phyloP scores from a whole-genome alignment of 495 filamentous ascomycete genomes.

The Clavariopsis aquatica region DNA sequence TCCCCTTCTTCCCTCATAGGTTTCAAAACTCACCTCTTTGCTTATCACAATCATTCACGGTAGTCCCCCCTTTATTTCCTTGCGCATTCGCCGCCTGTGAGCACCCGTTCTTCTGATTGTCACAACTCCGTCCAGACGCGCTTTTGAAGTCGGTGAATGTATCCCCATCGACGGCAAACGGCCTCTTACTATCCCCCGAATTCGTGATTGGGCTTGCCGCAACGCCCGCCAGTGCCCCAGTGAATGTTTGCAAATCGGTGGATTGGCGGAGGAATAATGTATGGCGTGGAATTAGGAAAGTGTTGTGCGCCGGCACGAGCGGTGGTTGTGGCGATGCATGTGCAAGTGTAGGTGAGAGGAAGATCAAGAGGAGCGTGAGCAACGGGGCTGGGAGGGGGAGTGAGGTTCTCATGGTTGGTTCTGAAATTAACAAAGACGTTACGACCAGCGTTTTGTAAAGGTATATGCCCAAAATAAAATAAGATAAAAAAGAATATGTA shows the following conservation, averaged over 20 bases:
- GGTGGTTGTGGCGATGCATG: conserved; percentile 8
- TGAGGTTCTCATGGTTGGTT: neutral
- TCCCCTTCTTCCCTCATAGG: neutral
- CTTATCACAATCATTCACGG: conserved; percentile 27
- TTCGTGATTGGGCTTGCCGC: conserved; percentile 53
- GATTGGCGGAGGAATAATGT: conserved; percentile 34
- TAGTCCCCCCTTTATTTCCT: conserved; percentile 11
- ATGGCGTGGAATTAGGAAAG: conserved; percentile 30
- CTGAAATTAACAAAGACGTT: neutral
- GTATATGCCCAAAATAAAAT: no score
- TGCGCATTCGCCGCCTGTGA: neutral
- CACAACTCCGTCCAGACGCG: conserved; percentile 29
- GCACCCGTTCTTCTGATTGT: conserved; percentile 32
- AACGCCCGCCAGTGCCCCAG: conserved; percentile 55
- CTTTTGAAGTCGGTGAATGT: conserved; percentile 48
- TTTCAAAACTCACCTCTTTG: conserved; percentile 27
- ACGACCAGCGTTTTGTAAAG: neutral
- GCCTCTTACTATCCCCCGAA: conserved; percentile 48
- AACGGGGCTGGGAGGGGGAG: conserved; percentile 3
- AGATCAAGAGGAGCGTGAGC: conserved; percentile 4
- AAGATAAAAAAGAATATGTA: no score
- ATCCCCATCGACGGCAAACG: conserved; percentile 58
- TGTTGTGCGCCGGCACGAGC: conserved; percentile 15
- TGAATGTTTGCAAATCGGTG: conserved; percentile 59
- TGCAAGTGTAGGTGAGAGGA: conserved; percentile 16